Conservation (phyloP, 768 basidiomycete genomes). For the Agaricus subrufescens region DNA sequence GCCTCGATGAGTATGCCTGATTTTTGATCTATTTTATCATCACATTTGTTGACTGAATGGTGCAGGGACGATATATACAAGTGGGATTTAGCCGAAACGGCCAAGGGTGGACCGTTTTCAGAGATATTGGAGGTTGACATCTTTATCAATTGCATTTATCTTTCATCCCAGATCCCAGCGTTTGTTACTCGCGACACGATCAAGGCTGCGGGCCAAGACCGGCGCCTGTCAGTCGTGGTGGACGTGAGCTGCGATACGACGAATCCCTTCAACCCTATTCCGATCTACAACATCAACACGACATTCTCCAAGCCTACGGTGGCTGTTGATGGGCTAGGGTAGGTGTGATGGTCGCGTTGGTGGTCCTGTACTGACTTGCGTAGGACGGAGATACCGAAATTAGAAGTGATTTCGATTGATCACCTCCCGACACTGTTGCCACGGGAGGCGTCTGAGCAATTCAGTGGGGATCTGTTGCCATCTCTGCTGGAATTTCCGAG, state of each 20-base stretch:
- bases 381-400: constrained; percentile 53
- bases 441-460: constrained; percentile 95
- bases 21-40: constrained; percentile 1
- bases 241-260: constrained; percentile 99
- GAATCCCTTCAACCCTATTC: constrained; percentile 97
- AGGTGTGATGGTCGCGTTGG: constrained; percentile 25
- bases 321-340: constrained; percentile 70
- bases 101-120: constrained; percentile 92
- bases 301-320: constrained; percentile 92
- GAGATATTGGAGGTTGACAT: constrained; percentile 97
- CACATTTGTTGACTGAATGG: constrained; percentile 6
- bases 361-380: constrained; percentile 14
- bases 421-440: constrained; percentile 95
- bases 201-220: constrained; percentile 57
- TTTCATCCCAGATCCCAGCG: constrained; percentile 78
- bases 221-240: constrained; percentile 79
- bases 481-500: constrained; percentile 79
- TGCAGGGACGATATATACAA: constrained; percentile 87
- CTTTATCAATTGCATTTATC: constrained; percentile 99
- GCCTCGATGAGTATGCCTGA: constrained; percentile 81
- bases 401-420: constrained; percentile 93
- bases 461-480: constrained; percentile 83
- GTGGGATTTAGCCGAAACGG: constrained; percentile 98
- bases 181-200: constrained; percentile 76
- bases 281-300: constrained; percentile 91